Base-by-base conservation (phyloP, 139 green algal genomes). In the Tetradesmus obliquus region DNA sequence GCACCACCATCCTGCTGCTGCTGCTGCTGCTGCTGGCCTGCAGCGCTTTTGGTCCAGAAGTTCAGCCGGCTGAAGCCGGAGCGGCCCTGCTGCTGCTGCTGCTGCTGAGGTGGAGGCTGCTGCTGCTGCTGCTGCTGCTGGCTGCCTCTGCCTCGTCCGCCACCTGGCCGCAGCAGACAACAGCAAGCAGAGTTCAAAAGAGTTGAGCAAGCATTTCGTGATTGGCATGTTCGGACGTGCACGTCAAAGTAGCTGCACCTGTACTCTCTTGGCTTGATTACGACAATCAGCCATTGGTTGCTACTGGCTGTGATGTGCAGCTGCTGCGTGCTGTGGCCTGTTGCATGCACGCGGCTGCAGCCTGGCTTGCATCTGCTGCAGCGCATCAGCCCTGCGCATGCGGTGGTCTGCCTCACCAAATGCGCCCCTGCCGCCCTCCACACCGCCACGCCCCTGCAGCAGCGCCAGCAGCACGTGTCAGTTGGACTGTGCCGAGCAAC, bases 41-140 rank as follows among this genome's bases (percentile, higher is more conserved):
- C 15, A 5, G 17, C 66, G 66, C 66, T 76, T 24, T 76, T 76
- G 10, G 15, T 76, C 66, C 66, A 76, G 17, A 76, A 76, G 17
- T 13, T 24, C 17, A 76, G 5, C 66, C 66, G 15, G 17, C 66
- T 76, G 66, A 76, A 5, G 17, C n/a, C n/a, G 66, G 66, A 76
- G 3, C 66, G 66, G 66, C 15, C 12, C 66, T 76, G 66, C 66
- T 76, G 66, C 66, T 71, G 60, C 60, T 76, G 66, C 66, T 76
- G 66, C 66, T 76, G 66, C 5, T 17, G 66, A 24, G 66, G 66
- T 76, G 66, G 13, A 17, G n/a, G 66, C 66, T 58, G 10, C 79
- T 84, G 79, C 79, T 82, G 74, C 22, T 82, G 74, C 74, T 84
- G 79, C 32, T 84, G 45, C 79, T 84, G 79, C 79, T 84, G 79